phyloP scores from a whole-genome alignment of 805 yeast genomes.

The Candida multigemmis region DNA sequence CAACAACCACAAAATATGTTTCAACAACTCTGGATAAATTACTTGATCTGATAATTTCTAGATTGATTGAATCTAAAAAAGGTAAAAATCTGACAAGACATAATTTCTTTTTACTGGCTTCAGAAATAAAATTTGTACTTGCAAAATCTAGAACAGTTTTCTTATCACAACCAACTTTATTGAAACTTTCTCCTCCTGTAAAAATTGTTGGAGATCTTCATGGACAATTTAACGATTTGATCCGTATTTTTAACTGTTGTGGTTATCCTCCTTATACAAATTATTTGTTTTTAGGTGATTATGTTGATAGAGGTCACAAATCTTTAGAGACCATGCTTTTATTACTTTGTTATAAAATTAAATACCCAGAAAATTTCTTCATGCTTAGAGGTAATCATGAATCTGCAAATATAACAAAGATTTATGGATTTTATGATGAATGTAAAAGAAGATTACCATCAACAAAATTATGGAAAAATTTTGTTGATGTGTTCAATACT shows the following conservation, averaged over 20 bases:
- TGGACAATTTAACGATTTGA: slow-evolving; percentile 50
- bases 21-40: slow-evolving; percentile 1
- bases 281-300: slow-evolving; percentile 49
- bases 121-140: slow-evolving; percentile 51
- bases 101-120: slow-evolving; percentile 40
- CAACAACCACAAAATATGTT: slow-evolving; percentile 1
- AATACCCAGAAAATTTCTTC: slow-evolving; percentile 53
- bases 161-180: slow-evolving; percentile 53
- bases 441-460: slow-evolving; percentile 43
- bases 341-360: slow-evolving; percentile 44
- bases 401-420: slow-evolving; percentile 48
- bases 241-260: slow-evolving; percentile 47
- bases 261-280: slow-evolving; percentile 53
- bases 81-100: slow-evolving; percentile 24
- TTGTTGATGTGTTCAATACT: slow-evolving; percentile 49
- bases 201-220: slow-evolving; percentile 81
- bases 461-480: slow-evolving; percentile 39
- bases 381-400: slow-evolving; percentile 55
- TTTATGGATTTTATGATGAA: slow-evolving; percentile 54
- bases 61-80: slow-evolving; percentile 27
- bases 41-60: slow-evolving; percentile 9
- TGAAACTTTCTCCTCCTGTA: slow-evolving; percentile 67
- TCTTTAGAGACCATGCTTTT: slow-evolving; percentile 47
- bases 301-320: slow-evolving; percentile 52
- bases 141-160: slow-evolving; percentile 52